Evolutionary conservation across 441 rosid genomes (phyloP), one percentile per base, ranked within the genome.

Genomic region (Gossypium armourianum): DNA sequence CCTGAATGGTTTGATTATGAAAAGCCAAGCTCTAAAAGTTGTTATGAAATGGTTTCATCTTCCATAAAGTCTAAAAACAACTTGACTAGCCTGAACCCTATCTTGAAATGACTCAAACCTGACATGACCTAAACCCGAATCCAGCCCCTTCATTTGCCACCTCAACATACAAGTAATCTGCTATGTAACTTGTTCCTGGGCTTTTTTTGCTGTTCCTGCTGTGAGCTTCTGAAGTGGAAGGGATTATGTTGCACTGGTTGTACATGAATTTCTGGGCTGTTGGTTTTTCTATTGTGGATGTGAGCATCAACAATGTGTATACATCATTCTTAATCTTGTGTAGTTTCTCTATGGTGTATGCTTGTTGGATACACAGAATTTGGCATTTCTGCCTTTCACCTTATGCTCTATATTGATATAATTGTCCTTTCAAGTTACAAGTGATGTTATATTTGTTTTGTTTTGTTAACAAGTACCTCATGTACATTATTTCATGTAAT

Each of bases 381-480:
- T 65, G 26, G 47, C 55, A 16, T 52, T 67, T 67, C 24, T 52
- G 45, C 19, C 55, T 9, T 52, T 58, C 50, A 62, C 72, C 62
- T 72, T 58, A 23, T 17, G 45, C 43, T 67, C 53, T 72, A 65
- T 36, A 63, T 53, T 49, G 12, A 64, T 68, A 4, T 52, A 70
- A 40, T 47, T 65, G 47, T 15, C 15, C 59, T 67, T 50, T 26
- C 9, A 67, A 26, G 49, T 67, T 28, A 29, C 49, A 67, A 12
- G 12, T 4, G 10, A 2, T 52, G 19, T 67, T 16, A 67, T 75
- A 57, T 67, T 47, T 57, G 59, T 52, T 67, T 61, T 68, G 36
- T 74, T 70, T 67, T 2, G 19, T 72, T 36, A 23, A 36, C 45
- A 36, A 36, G 26, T 20, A 20, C 24, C 26, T 23, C 21, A 7